phyloP scores from a whole-genome alignment of 2,329 filamentous ascomycete genomes.

The Sclerotinia spermophila region DNA sequence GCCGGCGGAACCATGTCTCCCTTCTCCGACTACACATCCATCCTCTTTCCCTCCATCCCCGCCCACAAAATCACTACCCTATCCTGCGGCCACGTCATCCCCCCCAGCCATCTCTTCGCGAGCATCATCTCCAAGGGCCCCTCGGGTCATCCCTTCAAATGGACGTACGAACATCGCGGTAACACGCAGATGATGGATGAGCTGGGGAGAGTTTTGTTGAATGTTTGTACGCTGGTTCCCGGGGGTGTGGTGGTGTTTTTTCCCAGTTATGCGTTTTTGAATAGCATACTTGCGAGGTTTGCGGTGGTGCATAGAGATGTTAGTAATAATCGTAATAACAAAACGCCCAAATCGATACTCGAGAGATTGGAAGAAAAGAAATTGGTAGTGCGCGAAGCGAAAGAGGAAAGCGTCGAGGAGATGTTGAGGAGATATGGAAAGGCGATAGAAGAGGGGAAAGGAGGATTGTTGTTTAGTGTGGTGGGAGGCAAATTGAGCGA shows the following conservation, averaged over 20 bases:
- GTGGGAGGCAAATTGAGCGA: conserved; percentile 94
- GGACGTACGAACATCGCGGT: conserved; percentile 76
- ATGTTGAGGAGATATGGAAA: conserved; percentile 69
- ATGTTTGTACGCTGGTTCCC: conserved; percentile 69
- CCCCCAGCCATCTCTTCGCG: conserved; percentile 73
- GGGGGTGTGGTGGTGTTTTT: conserved; percentile 95
- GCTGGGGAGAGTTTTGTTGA: conserved; percentile 69
- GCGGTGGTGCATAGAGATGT: conserved; percentile 33
- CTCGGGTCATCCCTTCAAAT: conserved; percentile 64
- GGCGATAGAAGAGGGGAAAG: conserved; percentile 59
- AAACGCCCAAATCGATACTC: conserved; percentile 48
- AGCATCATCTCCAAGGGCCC: conserved; percentile 59
- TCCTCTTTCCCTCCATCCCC: conserved; percentile 76
- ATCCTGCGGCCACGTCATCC: conserved; percentile 94
- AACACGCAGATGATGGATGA: conserved; percentile 61
- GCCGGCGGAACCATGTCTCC: conserved; percentile 98
- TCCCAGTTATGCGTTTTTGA: conserved; percentile 87
- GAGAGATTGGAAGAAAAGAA: conserved; percentile 57
- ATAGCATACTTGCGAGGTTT: conserved; percentile 57
- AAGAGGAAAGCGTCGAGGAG: conserved; percentile 51
- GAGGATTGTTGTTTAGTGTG: conserved; percentile 82
- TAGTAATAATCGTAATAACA: not conserved
- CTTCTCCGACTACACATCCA: conserved; percentile 82
- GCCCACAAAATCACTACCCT: conserved; percentile 67
- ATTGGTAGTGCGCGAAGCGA: conserved; percentile 56